Conservation (phyloP, 768 basidiomycete species). For the Calocera cornea region DNA sequence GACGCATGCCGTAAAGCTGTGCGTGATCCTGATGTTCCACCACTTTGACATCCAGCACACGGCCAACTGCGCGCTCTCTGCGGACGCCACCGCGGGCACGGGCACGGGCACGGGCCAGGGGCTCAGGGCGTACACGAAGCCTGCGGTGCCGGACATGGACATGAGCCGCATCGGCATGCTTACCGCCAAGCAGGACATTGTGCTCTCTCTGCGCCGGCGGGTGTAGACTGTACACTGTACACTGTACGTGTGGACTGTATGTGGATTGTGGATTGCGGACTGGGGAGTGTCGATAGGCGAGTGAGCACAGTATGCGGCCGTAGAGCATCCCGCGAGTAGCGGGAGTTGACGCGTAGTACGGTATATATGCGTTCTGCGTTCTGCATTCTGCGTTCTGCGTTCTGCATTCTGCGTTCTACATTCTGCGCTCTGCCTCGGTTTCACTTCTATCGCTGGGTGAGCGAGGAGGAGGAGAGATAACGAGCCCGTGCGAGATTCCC, state of each 20-base stretch:
- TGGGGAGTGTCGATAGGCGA: too few relatives aligned
- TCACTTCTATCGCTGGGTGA: too few relatives aligned
- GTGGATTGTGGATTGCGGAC: not conserved
- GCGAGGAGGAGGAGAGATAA: too few relatives aligned
- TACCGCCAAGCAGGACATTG: not conserved
- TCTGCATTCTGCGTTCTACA: too few relatives aligned
- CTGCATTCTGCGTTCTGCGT: too few relatives aligned
- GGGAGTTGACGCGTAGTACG: too few relatives aligned
- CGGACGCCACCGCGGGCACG: too few relatives aligned
- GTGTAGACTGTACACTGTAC: not conserved
- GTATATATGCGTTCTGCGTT: too few relatives aligned
- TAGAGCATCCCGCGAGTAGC: not conserved
- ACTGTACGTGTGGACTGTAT: not conserved
- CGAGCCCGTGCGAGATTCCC: too few relatives aligned
- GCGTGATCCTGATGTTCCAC: not conserved
- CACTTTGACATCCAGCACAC: not conserved
- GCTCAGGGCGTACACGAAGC: too few relatives aligned
- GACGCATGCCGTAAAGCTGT: slow-evolving; percentile 1
- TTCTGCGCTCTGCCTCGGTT: too few relatives aligned
- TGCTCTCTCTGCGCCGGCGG: not conserved
- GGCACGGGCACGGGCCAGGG: too few relatives aligned
- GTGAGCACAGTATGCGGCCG: not conserved
- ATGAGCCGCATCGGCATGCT: slow-evolving; percentile 2
- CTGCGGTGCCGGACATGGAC: not conserved
- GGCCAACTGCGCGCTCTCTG: not conserved